Evolutionary conservation across 1,284 basidiomycete genomes (phyloP), one percentile per base, ranked within the genome.

Genomic region (Pascua guehoae): DNA sequence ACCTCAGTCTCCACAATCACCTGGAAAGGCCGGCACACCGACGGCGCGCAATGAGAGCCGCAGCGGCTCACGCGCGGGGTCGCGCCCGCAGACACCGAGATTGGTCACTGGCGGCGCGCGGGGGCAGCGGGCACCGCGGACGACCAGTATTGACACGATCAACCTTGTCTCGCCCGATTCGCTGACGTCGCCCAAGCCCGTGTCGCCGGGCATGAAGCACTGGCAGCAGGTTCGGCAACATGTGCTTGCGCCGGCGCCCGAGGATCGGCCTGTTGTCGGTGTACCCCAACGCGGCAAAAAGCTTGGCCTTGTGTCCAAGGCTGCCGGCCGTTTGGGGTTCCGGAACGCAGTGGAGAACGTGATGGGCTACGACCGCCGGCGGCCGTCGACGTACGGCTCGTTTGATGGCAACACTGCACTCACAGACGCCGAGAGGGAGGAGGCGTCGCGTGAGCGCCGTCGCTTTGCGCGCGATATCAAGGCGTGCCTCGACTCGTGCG

Each of bases 211-310:
- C 24, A 58, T 72, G 52, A 64, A 64, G 50, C 73, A 74, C 53
- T 75, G 73, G 73, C 66, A 73, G 42, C 71, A 74, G 46, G 72
- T 75, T 47, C 65, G 71, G 12, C 45, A 63, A 11, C 70, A 73
- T 53, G 69, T 75, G 14, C 55, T 74, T 8, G n/a, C 44, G 10
- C 67, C 70, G 1, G 63, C 69, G 5, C 68, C 67, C 9, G 68
- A 69, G 45, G 70, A 70, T 49, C 54, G 58, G 17, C 9, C 56
- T 4, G 18, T 47, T 1, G 14, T 32, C 49, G 3, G 16, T n/a
- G 36, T 49, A 47, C 11, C 53, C 37, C 17, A 41, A 17, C 14
- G 32, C n/a, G n/a, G 39, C 15, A 71, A 65, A 49, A 66, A 66
- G 49, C 55, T 56, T 10, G 66, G 66, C 10, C 38, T 73, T 5